phyloP scores from a whole-genome alignment of 2,329 filamentous ascomycete species.

The Dothiorella sarmentorum region DNA sequence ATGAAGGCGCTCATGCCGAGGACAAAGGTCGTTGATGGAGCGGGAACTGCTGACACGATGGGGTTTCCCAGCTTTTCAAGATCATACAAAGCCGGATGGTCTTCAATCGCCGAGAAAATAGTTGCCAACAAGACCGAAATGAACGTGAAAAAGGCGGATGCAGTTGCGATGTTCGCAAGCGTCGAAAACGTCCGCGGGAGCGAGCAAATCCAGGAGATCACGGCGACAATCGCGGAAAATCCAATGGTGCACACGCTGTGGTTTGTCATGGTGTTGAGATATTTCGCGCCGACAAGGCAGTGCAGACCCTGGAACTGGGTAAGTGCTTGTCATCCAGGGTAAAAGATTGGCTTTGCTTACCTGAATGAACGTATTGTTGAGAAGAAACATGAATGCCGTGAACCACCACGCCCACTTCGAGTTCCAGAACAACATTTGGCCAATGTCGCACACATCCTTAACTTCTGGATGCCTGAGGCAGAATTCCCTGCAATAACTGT shows the following conservation, averaged over 20 bases:
- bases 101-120: slow-evolving; percentile 75
- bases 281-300: slow-evolving; percentile 79
- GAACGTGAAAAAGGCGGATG: slow-evolving; percentile 84
- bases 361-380: slow-evolving; percentile 87
- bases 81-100: slow-evolving; percentile 65
- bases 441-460: slow-evolving; percentile 89
- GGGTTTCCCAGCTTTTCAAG: slow-evolving; percentile 52
- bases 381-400: slow-evolving; percentile 79
- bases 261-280: slow-evolving; percentile 82
- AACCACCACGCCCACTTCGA: slow-evolving; percentile 67
- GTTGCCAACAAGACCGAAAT: slow-evolving; percentile 80
- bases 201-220: slow-evolving; percentile 75
- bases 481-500: slow-evolving; percentile 66
- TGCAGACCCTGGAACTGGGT: slow-evolving; percentile 62
- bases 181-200: slow-evolving; percentile 81
- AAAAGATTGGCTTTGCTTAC: slow-evolving; percentile 47
- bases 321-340: neutral
- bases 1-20: slow-evolving; percentile 81
- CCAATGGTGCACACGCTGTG: slow-evolving; percentile 72
- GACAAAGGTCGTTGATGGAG: slow-evolving; percentile 73
- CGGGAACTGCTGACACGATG: slow-evolving; percentile 64
- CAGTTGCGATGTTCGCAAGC: slow-evolving; percentile 73
- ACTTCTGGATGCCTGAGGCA: slow-evolving; percentile 88
- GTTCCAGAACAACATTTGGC: slow-evolving; percentile 91
- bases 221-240: slow-evolving; percentile 70